A percentile compares a stretch with the other conserved stretches of the same genome.
These are phyloP conservation scores for Piper betle DNA, from an alignment of 164 flowering plant species.

Conservation along the genomic window DNA sequence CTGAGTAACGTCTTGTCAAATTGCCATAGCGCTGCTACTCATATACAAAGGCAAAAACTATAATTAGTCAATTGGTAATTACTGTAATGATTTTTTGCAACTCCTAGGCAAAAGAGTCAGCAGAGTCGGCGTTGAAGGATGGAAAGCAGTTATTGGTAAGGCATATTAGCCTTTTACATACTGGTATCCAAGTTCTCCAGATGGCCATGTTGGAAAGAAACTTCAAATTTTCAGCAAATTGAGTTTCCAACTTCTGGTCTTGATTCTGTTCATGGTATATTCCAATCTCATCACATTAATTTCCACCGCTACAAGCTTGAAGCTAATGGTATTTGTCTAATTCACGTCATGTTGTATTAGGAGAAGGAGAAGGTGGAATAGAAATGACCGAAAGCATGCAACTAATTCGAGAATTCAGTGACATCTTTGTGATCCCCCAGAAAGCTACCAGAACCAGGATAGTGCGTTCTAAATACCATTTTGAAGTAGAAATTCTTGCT, in stretches of 20 bases:
- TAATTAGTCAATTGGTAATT: too few species aligned
- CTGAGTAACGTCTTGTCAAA: too few species aligned
- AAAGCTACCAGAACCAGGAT: constrained; percentile 74
- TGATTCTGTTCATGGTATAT: constrained; percentile 76
- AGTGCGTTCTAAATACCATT: constrained; percentile 28
- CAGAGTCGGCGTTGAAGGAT: constrained; percentile 55
- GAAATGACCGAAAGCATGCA: constrained; percentile 21
- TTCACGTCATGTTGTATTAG: too few species aligned
- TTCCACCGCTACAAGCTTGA: too few species aligned
- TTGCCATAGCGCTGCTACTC: too few species aligned
- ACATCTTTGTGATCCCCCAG: constrained; percentile 46
- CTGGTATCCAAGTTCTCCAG: background rate
- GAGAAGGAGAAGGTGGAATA: too few species aligned
- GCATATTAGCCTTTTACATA: background rate
- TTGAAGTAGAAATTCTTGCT: background rate
- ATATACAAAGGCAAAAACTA: too few species aligned
- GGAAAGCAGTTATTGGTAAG: constrained; percentile 70
- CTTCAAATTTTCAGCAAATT: constrained; percentile 53
- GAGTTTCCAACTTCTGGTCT: constrained; percentile 95
- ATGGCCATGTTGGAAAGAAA: constrained; percentile 9
- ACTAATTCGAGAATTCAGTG: constrained; percentile 85
- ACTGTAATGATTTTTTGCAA: background rate
- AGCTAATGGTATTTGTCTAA: too few species aligned
- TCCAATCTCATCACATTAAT: background rate
- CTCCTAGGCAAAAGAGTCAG: constrained; percentile 65